Conservation (phyloP, 1,284 basidiomycete species). For the Fomes fomentarius region DNA sequence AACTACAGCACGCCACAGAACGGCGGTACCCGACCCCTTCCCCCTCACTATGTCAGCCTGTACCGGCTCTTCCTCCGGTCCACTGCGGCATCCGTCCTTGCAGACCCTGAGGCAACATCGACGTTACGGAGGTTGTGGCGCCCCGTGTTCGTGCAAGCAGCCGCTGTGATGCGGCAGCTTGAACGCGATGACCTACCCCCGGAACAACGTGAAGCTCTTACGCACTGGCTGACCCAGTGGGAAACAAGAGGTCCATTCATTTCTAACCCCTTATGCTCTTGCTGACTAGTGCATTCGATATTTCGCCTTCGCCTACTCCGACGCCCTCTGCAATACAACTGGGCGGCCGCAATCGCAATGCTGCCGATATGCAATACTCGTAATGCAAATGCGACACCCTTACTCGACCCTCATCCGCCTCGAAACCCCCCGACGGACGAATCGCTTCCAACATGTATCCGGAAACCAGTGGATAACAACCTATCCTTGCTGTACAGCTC, state of each 20-base stretch:
- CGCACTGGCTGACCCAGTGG: slow-evolving; percentile 38
- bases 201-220: slow-evolving; percentile 35
- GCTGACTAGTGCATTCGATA: too few relatives aligned
- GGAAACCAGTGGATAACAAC: slow-evolving; percentile 56
- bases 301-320: too few relatives aligned
- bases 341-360: too few relatives aligned
- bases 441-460: too few relatives aligned
- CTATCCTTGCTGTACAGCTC: slow-evolving; percentile 58
- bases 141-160: slow-evolving; percentile 59
- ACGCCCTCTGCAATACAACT: too few relatives aligned
- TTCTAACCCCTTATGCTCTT: background rate
- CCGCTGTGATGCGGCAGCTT: slow-evolving; percentile 43
- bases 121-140: slow-evolving; percentile 55
- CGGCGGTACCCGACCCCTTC: background rate
- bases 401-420: too few relatives aligned
- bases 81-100: slow-evolving; percentile 63
- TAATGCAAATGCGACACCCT: too few relatives aligned
- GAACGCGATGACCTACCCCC: slow-evolving; percentile 33
- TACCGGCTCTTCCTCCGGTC: slow-evolving; percentile 68
- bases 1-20: too few relatives aligned
- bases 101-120: slow-evolving; percentile 46
- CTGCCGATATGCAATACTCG: too few relatives aligned
- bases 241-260: slow-evolving; percentile 3
- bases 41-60: slow-evolving; percentile 49
- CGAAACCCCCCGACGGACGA: too few relatives aligned